Evolutionary conservation across 305 asterid species (phyloP).

Genomic region (Withania somnifera): DNA sequence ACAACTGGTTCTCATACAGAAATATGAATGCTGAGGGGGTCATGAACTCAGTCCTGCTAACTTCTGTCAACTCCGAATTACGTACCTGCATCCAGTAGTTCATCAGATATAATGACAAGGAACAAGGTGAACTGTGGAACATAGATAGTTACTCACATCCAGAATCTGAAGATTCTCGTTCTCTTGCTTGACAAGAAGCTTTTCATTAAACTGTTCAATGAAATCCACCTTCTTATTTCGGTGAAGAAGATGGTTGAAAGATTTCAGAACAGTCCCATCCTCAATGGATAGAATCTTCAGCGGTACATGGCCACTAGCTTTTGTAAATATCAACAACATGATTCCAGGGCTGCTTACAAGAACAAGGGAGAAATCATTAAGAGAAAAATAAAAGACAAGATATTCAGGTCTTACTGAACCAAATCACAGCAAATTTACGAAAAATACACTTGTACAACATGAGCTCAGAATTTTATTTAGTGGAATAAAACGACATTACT

Average conservation of each 20-base stretch:
- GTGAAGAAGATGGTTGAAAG: slow-evolving; percentile 85
- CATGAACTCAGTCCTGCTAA: slow-evolving; percentile 86
- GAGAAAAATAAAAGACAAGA: neutral
- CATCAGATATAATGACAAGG: neutral
- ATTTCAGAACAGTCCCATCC: slow-evolving; percentile 86
- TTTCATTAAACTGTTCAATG: slow-evolving; percentile 96
- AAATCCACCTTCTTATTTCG: slow-evolving; percentile 94
- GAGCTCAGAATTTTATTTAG: neutral
- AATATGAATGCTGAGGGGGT: slow-evolving; percentile 97
- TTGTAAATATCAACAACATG: slow-evolving; percentile 73
- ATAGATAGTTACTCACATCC: slow-evolving; percentile 42
- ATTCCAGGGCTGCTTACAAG: slow-evolving; percentile 73
- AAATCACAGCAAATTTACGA: neutral
- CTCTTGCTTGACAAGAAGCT: slow-evolving; percentile 96
- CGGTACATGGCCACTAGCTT: slow-evolving; percentile 70
- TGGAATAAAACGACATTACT: neutral
- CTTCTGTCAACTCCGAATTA: slow-evolving; percentile 75
- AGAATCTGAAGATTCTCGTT: slow-evolving; percentile 94
- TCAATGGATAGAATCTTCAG: slow-evolving; percentile 85
- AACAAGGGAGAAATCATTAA: neutral
- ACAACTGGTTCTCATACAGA: slow-evolving; percentile 83
- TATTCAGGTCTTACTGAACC: neutral
- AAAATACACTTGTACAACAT: neutral
- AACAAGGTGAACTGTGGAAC: neutral
- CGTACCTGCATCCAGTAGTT: slow-evolving; percentile 51